A percentile compares a stretch with the other conserved stretches of the same genome.
These are phyloP conservation scores for Paraglomus brasilianum DNA, from an alignment of 192 early-diverging fungal genomes.

Conservation along the genomic window DNA sequence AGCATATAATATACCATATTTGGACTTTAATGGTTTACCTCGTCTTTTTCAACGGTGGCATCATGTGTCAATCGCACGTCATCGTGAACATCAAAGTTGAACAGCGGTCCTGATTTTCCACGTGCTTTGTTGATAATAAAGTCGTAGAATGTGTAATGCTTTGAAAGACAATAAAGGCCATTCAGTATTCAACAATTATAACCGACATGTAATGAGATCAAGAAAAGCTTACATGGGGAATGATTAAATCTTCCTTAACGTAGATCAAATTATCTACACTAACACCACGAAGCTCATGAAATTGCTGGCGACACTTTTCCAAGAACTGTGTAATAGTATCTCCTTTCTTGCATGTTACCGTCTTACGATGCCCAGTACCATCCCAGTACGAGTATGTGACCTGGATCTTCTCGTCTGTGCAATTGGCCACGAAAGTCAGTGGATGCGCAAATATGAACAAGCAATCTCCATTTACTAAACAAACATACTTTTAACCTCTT, in stretches of 20 bases:
- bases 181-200: not conserved
- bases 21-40: too few species aligned
- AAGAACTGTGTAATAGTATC: conserved; percentile 87
- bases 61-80: conserved; percentile 86
- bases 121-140: conserved; percentile 93
- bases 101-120: conserved; percentile 95
- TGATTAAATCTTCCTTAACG: conserved; percentile 94
- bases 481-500: conserved; percentile 70
- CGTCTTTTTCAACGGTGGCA: conserved; percentile 83
- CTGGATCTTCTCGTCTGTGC: conserved; percentile 66
- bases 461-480: conserved; percentile 13
- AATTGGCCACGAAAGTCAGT: too few species aligned
- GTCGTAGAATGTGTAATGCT: conserved; percentile 88
- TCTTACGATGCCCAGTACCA: conserved; percentile 88
- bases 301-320: conserved; percentile 77
- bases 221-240: conserved; percentile 73
- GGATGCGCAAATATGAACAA: not conserved
- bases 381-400: conserved; percentile 98
- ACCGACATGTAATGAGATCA: not conserved
- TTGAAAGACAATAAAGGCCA: not conserved
- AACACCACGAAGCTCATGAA: conserved; percentile 74
- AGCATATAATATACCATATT: not conserved
- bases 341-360: conserved; percentile 71
- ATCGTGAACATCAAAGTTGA: conserved; percentile 92
- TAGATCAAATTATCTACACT: conserved; percentile 88